These are phyloP conservation scores for Rhodocollybia butyracea DNA, from an alignment of 768 basidiomycete genomes.

Conservation along the genomic window DNA sequence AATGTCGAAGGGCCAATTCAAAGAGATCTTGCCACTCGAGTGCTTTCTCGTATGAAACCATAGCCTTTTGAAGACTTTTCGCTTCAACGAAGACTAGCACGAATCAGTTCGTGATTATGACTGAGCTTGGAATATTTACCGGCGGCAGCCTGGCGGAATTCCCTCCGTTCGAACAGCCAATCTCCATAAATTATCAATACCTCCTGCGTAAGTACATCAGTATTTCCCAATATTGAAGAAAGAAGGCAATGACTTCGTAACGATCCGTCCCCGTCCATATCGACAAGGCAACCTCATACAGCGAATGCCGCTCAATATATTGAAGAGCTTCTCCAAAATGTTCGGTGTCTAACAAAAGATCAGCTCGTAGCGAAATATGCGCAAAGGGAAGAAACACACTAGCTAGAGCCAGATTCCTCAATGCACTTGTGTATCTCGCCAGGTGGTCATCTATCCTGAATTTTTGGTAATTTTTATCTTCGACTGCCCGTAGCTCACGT, in stretches of 20 bases:
- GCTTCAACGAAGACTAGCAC: conserved; percentile 72
- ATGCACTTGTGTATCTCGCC: conserved; percentile 68
- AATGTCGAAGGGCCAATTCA: conserved; percentile 54
- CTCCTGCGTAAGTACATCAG: conserved; percentile 38
- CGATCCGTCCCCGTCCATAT: conserved; percentile 70
- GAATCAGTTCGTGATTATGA: conserved; percentile 2
- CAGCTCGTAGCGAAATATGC: background rate
- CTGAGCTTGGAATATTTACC: conserved; percentile 42
- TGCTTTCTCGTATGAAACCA: conserved; percentile 85
- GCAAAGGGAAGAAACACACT: conserved; percentile 38
- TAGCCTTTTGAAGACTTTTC: conserved; percentile 60
- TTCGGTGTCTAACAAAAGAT: conserved; percentile 46
- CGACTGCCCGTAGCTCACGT: conserved; percentile 73
- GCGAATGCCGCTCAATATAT: conserved; percentile 75
- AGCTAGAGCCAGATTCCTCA: conserved; percentile 69
- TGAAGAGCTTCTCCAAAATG: conserved; percentile 76
- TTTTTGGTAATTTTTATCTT: conserved; percentile 74
- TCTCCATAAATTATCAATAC: conserved; percentile 78
- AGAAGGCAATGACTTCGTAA: conserved; percentile 46
- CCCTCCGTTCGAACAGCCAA: conserved; percentile 81
- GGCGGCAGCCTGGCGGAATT: conserved; percentile 80
- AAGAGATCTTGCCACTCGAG: conserved; percentile 92
- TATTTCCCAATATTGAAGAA: background rate
- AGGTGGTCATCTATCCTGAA: conserved; percentile 95
- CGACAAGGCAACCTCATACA: conserved; percentile 70